These are phyloP conservation scores for Fusarium globosum DNA, from an alignment of 2,329 filamentous ascomycete species.

Conservation along the genomic window DNA sequence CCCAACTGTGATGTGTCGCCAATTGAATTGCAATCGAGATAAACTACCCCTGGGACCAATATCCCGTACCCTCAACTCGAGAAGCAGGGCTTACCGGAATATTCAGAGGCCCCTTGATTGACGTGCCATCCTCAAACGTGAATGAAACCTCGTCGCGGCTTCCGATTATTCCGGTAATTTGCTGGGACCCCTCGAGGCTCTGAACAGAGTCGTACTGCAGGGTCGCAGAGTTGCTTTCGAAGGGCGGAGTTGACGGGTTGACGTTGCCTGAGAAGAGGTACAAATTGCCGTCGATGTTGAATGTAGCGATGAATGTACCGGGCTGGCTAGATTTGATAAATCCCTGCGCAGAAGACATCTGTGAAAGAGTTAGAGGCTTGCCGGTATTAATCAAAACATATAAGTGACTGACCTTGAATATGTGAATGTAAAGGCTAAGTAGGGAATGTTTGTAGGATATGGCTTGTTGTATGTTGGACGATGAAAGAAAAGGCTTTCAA, in stretches of 20 bases:
- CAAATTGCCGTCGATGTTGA: fast-evolving
- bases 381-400: fast-evolving
- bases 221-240: not conserved
- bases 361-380: not conserved
- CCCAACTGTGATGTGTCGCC: too few relatives aligned
- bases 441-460: not conserved
- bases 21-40: not conserved
- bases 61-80: not conserved
- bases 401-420: not conserved
- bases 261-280: not conserved
- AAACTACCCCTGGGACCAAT: not conserved
- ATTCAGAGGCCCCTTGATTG: not conserved
- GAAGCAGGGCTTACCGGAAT: not conserved
- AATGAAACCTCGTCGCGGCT: not conserved
- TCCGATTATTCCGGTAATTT: not conserved
- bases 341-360: not conserved
- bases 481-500: not conserved
- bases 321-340: fast-evolving
- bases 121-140: not conserved
- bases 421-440: not conserved
- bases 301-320: not conserved
- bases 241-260: not conserved
- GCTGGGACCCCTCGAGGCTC: not conserved
- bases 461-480: too few relatives aligned
- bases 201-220: not conserved